Conservation (phyloP, 345 rosid species). For the Citrus hindsii region DNA sequence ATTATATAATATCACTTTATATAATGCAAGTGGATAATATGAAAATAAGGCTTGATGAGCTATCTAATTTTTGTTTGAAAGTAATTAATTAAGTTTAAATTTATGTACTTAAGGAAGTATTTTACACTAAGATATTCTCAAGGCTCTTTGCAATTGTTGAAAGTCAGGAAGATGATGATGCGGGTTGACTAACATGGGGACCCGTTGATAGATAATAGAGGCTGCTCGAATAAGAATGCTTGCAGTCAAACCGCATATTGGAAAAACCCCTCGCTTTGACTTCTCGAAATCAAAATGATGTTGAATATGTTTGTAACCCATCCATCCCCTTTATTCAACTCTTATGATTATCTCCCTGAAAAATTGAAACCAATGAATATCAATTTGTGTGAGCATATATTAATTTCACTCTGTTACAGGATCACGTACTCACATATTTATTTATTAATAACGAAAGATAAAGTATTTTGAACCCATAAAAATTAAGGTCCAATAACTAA, state of each 20-base stretch:
- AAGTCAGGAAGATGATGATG: slow-evolving; percentile 24
- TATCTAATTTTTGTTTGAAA: no score
- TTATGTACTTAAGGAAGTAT: background rate
- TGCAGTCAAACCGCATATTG: slow-evolving; percentile 32
- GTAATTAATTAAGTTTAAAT: no score
- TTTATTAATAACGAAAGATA: no score
- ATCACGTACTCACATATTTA: background rate
- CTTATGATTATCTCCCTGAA: slow-evolving; percentile 34
- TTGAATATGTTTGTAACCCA: slow-evolving; percentile 23
- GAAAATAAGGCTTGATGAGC: no score
- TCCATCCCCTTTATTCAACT: slow-evolving; percentile 35
- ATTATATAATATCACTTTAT: background rate
- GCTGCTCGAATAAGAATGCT: slow-evolving; percentile 37
- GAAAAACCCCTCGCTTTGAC: slow-evolving; percentile 13
- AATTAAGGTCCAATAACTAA: no score
- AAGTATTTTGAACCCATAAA: no score
- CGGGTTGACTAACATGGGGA: slow-evolving; percentile 1
- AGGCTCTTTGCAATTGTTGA: slow-evolving; percentile 23
- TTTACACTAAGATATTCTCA: background rate
- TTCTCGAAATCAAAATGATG: slow-evolving; percentile 23
- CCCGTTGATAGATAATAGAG: slow-evolving; percentile 20
- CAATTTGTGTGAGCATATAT: background rate
- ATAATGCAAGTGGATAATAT: background rate
- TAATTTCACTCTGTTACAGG: background rate
- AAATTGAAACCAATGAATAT: background rate